Base-by-base conservation (phyloP, 148 eudicot genomes). In the Vaccinium myrtillus region DNA sequence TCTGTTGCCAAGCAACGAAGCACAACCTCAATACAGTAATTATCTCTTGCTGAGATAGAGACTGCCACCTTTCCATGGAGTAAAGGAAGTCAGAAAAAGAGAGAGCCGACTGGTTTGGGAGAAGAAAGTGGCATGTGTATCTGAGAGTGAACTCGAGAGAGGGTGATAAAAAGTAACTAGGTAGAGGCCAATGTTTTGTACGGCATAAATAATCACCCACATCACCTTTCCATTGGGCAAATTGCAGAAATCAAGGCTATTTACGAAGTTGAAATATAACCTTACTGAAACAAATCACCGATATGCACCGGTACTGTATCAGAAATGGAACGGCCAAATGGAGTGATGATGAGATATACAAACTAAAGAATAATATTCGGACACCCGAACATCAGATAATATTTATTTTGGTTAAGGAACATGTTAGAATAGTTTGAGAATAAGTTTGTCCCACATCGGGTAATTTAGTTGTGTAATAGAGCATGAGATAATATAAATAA, bases 1-100 rank as follows among this genome's bases (percentile, higher is more conserved):
- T 90, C 91, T 46, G 87, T 87, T 55, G 95, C 98, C 88, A 89
- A 90, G 89, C 99, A 94, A 81, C 97, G 96, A 75, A 93, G 93
- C 36, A 86, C 91, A 84, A 96, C 95, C 87, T 94, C 95, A 81
- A 96, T 89, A 81, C 90, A 93, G 83, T 87, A 86, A 71, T 70
- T 88, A 85, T 94, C 92, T 85, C 79, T 89, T 46, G 91, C 75
- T 43, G 95, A 93, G 70, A 89, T 80, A 79, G 88, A 88, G 80
- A 93, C 98, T 86, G 88, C 89, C 63, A 93, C 98, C 99, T 96
- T 90, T 48, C 83, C 83, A 84, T 50, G 54, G 9, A 79, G 61
- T 58, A 84, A 36, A 36, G 39, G 13, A 48, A 63, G 51, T 71
- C 59, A 67, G 83, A 67, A 23, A 81, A 15, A 67, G 76, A 67